Evolutionary conservation across 176 grass and related monocot genomes (phyloP), one percentile per base, ranked within the genome.

Genomic region (Aegilops tauschii): DNA sequence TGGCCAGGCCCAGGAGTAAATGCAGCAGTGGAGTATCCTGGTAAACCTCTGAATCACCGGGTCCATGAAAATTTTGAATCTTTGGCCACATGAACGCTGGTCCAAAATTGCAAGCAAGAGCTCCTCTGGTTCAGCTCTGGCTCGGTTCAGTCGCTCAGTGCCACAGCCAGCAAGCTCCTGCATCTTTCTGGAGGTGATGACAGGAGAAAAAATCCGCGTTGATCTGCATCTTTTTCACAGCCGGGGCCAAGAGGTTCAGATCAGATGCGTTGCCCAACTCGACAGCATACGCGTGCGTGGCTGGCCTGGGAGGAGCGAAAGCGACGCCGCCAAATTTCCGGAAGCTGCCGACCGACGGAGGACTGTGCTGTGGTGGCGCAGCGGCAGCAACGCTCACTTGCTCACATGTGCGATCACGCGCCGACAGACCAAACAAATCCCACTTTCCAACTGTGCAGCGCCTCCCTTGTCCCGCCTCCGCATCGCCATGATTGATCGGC

Each of bases 341-440:
- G 23, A 84, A 37, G 64, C 37, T 59, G 28, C 65, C 29, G 39
- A 80, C 59, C 49, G 49, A 52, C 49, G 49, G 49, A 17, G 49
- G 49, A 49, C 6, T 1, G 44, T 59, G 59, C 28, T 14, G 44
- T 44, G 69, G 59, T 30, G 42, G 58, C 12, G 17, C 23, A 18
- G n/a, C 76, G 12, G 28, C 37, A 47, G 65, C 56, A 84, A 79
- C 35, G 18, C 68, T 69, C 17, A 35, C 68, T 40, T 45, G 61
- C 81, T 88, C 81, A 73, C 81, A 84, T 89, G 81, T 31, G 81
- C 29, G 63, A 42, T 77, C 82, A 73, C 83, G 58, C 27, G 76
- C 67, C 34, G 81, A 36, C 29, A 40, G 81, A 87, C 68, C 68
- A 84, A 84, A 83, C 89, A 52, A 84, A 61, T 21, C 9, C 17